These are phyloP conservation scores for Hyphopichia pseudoburtonii DNA, from an alignment of 1,139 yeast species.

Conservation along the genomic window DNA sequence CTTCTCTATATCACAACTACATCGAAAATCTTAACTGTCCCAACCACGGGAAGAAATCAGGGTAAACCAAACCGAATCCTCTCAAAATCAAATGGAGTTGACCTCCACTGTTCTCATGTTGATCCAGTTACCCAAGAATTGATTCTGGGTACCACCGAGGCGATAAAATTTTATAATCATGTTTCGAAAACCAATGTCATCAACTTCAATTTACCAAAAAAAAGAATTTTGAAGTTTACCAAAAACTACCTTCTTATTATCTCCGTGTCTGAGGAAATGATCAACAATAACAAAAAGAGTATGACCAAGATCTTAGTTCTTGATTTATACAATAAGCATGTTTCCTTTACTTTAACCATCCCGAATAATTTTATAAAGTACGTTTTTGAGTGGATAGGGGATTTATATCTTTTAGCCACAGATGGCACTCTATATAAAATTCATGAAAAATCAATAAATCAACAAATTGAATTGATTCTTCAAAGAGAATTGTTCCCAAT, in stretches of 20 bases:
- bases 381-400: constrained; percentile 55
- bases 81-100: constrained; percentile 67
- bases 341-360: constrained; percentile 69
- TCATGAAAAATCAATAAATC: constrained; percentile 63
- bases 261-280: constrained; percentile 41
- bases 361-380: constrained; percentile 59
- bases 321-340: constrained; percentile 67
- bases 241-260: constrained; percentile 57
- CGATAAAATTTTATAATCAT: constrained; percentile 54
- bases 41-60: constrained; percentile 75
- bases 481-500: constrained; percentile 71
- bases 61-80: constrained; percentile 65
- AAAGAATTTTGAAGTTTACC: constrained; percentile 43
- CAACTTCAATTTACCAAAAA: constrained; percentile 60
- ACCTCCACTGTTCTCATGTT: constrained; percentile 62
- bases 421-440: constrained; percentile 76
- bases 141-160: constrained; percentile 55
- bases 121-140: constrained; percentile 37
- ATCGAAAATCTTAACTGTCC: constrained; percentile 66
- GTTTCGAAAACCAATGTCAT: constrained; percentile 58
- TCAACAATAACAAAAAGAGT: constrained; percentile 16
- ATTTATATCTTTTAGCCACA: constrained; percentile 60
- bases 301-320: constrained; percentile 58
- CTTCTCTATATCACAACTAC: constrained; percentile 66
- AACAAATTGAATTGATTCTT: constrained; percentile 68